Conservation (phyloP, 129 eudicot genomes). For the Deinandra increscens region DNA sequence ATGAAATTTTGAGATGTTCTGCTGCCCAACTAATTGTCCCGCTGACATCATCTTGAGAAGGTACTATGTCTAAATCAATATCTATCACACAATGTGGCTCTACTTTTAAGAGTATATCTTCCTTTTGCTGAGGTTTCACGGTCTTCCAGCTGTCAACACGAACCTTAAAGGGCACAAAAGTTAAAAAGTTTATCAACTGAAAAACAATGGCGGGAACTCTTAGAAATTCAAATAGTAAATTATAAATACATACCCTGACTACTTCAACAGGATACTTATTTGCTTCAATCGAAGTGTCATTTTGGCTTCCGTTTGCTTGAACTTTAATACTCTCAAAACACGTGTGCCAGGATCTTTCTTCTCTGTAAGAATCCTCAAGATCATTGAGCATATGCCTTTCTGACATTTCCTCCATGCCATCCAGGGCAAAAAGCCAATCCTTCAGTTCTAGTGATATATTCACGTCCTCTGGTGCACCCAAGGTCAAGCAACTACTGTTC, state of each 20-base stretch:
- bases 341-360: constrained; percentile 76
- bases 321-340: constrained; percentile 57
- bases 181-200: not conserved
- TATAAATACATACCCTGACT: constrained; percentile 59
- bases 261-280: constrained; percentile 62
- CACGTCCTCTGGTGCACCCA: constrained; percentile 72
- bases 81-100: constrained; percentile 56
- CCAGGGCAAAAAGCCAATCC: constrained; percentile 86
- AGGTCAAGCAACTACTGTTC: constrained; percentile 38
- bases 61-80: constrained; percentile 51
- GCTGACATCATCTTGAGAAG: constrained; percentile 46
- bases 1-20: constrained; percentile 65
- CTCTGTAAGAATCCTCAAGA: constrained; percentile 47
- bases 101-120: constrained; percentile 33
- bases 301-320: constrained; percentile 63
- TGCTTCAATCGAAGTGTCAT: constrained; percentile 27
- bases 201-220: not conserved
- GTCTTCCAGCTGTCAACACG: constrained; percentile 72
- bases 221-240: not conserved
- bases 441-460: constrained; percentile 60
- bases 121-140: constrained; percentile 56
- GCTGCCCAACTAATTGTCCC: constrained; percentile 51
- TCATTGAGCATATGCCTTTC: constrained; percentile 33
- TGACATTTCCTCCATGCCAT: constrained; percentile 61
- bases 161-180: constrained; percentile 43